A percentile compares a stretch with the other conserved stretches of the same genome.
These are phyloP conservation scores for Grigorovia jiainica DNA, from an alignment of 805 yeast genomes.

Conservation along the genomic window DNA sequence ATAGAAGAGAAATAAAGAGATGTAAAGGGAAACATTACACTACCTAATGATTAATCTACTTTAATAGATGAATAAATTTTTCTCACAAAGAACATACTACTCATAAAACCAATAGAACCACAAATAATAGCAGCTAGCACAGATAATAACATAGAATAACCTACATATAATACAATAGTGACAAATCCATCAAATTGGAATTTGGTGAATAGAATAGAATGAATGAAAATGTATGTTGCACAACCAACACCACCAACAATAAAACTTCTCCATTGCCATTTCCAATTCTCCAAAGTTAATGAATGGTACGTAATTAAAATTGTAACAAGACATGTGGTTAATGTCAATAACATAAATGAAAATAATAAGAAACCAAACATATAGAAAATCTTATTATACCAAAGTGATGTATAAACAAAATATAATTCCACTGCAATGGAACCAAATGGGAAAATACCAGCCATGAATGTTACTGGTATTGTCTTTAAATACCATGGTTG, in stretches of 20 bases:
- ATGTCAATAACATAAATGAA: slow-evolving; percentile 72
- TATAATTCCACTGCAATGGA: slow-evolving; percentile 92
- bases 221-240: slow-evolving; percentile 72
- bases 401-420: slow-evolving; percentile 79
- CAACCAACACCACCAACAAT: slow-evolving; percentile 90
- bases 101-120: slow-evolving; percentile 78
- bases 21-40: slow-evolving; percentile 6
- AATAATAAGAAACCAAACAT: slow-evolving; percentile 96
- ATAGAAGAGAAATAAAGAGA: neutral
- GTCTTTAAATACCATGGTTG: slow-evolving; percentile 80
- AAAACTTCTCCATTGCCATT: slow-evolving; percentile 95
- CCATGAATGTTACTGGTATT: slow-evolving; percentile 54
- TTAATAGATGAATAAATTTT: slow-evolving; percentile 78
- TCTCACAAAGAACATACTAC: slow-evolving; percentile 64
- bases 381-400: slow-evolving; percentile 90
- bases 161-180: slow-evolving; percentile 70
- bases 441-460: slow-evolving; percentile 92
- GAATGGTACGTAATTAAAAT: slow-evolving; percentile 73
- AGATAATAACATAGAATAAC: slow-evolving; percentile 70
- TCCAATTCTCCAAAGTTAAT: slow-evolving; percentile 82
- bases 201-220: slow-evolving; percentile 65
- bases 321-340: slow-evolving; percentile 75
- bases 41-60: slow-evolving; percentile 46
- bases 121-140: slow-evolving; percentile 67
- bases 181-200: slow-evolving; percentile 64